phyloP scores from a whole-genome alignment of 2,329 filamentous ascomycete genomes.

The Calonectria naviculata region DNA sequence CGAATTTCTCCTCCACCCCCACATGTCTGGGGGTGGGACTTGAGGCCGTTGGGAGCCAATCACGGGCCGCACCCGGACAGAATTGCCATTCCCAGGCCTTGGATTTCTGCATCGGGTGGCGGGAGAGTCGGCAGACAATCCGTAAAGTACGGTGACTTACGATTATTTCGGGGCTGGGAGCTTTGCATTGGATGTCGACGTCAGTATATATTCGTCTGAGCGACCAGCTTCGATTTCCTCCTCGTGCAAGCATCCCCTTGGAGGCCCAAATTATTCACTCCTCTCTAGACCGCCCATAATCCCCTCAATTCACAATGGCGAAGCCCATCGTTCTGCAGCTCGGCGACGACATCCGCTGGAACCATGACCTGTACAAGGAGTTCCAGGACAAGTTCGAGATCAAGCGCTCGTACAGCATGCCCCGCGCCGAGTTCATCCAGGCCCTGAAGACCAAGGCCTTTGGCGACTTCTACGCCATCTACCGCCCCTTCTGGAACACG shows the following conservation, averaged over 20 bases:
- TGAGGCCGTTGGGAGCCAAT: background rate
- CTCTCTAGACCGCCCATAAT: background rate
- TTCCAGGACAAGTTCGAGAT: conserved; percentile 40
- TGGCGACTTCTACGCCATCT: conserved; percentile 39
- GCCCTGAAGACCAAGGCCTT: conserved; percentile 36
- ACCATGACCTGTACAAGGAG: conserved; percentile 37
- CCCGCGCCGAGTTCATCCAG: conserved; percentile 37
- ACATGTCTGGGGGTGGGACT: conserved; percentile 26
- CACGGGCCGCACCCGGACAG: background rate
- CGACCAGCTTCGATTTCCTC: background rate
- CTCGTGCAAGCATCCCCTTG: background rate
- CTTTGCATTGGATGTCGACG: background rate
- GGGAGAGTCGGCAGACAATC: conserved; percentile 30
- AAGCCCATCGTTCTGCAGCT: conserved; percentile 43
- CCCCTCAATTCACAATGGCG: conserved; percentile 26
- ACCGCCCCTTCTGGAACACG: conserved; percentile 41
- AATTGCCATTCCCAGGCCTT: conserved; percentile 22
- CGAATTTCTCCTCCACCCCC: conserved; percentile 22
- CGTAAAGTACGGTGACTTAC: conserved; percentile 20
- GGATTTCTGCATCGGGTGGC: conserved; percentile 28
- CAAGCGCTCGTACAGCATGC: conserved; percentile 39
- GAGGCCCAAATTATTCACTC: background rate
- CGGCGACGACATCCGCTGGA: conserved; percentile 41
- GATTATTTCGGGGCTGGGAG: conserved; percentile 15
- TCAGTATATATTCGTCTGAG: background rate